Percentiles rank a stretch among this genome's conserved stretches.
Conservation (phyloP, 345 rosid species). For the Rhodomyrtus tomentosa region DNA sequence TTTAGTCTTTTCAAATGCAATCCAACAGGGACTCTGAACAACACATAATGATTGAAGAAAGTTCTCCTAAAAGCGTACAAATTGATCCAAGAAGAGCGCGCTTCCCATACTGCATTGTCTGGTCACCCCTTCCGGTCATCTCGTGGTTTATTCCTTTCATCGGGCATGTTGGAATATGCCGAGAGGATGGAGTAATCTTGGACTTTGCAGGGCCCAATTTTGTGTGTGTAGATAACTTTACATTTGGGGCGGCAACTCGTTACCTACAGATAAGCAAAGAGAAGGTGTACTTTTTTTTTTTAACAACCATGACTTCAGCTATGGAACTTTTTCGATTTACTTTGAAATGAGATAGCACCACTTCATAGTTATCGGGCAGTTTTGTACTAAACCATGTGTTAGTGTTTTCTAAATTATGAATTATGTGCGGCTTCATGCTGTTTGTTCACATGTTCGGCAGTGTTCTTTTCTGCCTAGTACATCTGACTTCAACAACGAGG, state of each 20-base stretch:
- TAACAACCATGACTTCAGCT: not conserved
- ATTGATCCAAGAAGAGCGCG: constrained; percentile 67
- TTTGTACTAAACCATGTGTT: not conserved
- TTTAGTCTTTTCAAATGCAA: constrained; percentile 21
- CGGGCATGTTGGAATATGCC: constrained; percentile 78
- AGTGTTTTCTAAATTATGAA: not conserved
- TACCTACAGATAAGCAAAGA: constrained; percentile 65
- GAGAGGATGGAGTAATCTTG: constrained; percentile 85
- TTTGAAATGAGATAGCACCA: not conserved
- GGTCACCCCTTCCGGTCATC: constrained; percentile 88
- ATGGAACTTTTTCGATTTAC: not conserved
- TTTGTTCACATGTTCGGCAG: constrained; percentile 1
- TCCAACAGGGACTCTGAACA: constrained; percentile 30
- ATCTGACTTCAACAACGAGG: constrained; percentile 22
- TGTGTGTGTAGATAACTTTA: constrained; percentile 72
- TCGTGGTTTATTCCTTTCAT: constrained; percentile 90
- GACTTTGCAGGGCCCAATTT: constrained; percentile 97
- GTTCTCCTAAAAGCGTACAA: constrained; percentile 18
- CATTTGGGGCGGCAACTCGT: constrained; percentile 74
- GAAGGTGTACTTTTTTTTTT: not conserved
- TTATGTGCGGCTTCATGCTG: not conserved
- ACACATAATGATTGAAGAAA: constrained; percentile 25
- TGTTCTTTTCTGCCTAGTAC: constrained; percentile 22
- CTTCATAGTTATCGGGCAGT: not conserved
- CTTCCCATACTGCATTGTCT: constrained; percentile 81